Conservation (phyloP, 768 basidiomycete genomes). For the Russula foetens region DNA sequence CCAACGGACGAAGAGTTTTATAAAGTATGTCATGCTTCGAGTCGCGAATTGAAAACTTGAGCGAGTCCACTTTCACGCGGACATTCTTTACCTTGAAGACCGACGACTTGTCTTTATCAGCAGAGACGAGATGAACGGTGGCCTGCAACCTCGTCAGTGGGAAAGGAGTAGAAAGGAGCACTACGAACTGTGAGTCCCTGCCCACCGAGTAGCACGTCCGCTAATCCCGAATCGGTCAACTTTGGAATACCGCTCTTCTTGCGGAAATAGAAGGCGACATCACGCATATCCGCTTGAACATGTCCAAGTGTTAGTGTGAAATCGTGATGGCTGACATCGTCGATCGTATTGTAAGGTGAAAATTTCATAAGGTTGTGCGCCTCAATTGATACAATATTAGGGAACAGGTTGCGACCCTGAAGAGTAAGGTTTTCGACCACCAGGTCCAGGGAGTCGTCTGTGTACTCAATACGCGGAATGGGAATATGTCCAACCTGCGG, state of each 20-base stretch:
- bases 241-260: conserved; percentile 81
- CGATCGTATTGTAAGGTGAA: conserved; percentile 57
- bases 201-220: conserved; percentile 81
- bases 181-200: conserved; percentile 59
- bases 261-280: conserved; percentile 85
- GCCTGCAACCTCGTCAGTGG: conserved; percentile 27
- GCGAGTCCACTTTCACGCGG: conserved; percentile 72
- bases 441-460: conserved; percentile 76
- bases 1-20: conserved; percentile 74
- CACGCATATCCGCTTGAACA: conserved; percentile 90
- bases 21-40: conserved; percentile 86
- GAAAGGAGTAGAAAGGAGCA: neutral
- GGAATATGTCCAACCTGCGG: conserved; percentile 67
- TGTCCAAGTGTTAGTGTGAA: conserved; percentile 72
- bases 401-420: conserved; percentile 84
- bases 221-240: conserved; percentile 73
- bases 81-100: conserved; percentile 69
- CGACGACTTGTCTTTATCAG: conserved; percentile 55
- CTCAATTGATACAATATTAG: conserved; percentile 65
- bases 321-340: conserved; percentile 58
- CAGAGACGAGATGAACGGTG: conserved; percentile 50
- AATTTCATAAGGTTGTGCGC: conserved; percentile 80
- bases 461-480: conserved; percentile 92
- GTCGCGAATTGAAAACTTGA: conserved; percentile 89
- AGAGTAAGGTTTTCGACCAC: conserved; percentile 91